phyloP scores from a whole-genome alignment of 257 asterid genomes.

The Dorcoceras hygrometricum region DNA sequence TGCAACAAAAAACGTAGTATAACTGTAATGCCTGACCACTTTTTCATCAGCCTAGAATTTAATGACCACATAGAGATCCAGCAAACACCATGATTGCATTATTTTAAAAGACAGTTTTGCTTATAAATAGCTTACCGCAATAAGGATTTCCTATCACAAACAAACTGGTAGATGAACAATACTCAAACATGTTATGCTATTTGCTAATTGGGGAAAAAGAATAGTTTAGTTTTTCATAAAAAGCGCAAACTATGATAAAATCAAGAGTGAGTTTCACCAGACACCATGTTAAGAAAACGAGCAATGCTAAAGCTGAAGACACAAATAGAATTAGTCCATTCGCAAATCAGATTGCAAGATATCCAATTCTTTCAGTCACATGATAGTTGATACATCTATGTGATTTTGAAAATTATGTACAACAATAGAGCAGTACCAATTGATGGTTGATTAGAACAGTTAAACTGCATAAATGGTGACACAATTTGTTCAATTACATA shows the following conservation, averaged over 20 bases:
- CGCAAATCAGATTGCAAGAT: neutral
- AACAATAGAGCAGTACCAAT: neutral
- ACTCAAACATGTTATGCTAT: neutral
- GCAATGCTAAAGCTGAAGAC: too few relatives aligned
- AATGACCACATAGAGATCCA: neutral
- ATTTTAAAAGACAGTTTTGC: neutral
- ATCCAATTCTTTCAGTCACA: neutral
- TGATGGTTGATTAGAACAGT: neutral
- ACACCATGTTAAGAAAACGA: neutral
- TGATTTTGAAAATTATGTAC: neutral
- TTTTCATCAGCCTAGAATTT: too few relatives aligned
- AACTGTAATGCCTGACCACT: too few relatives aligned
- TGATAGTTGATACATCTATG: neutral
- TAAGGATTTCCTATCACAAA: neutral
- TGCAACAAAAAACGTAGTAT: too few relatives aligned
- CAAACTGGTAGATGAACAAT: neutral
- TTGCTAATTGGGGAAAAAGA: too few relatives aligned
- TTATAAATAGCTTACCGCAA: neutral
- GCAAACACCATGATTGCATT: neutral
- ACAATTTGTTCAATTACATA: neutral
- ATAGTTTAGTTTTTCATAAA: too few relatives aligned
- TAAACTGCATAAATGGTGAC: neutral
- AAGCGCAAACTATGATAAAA: too few relatives aligned
- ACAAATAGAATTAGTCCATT: neutral
- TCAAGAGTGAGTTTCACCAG: neutral